Conservation (phyloP, 2,329 filamentous ascomycete genomes). For the Penicillium sp. region DNA sequence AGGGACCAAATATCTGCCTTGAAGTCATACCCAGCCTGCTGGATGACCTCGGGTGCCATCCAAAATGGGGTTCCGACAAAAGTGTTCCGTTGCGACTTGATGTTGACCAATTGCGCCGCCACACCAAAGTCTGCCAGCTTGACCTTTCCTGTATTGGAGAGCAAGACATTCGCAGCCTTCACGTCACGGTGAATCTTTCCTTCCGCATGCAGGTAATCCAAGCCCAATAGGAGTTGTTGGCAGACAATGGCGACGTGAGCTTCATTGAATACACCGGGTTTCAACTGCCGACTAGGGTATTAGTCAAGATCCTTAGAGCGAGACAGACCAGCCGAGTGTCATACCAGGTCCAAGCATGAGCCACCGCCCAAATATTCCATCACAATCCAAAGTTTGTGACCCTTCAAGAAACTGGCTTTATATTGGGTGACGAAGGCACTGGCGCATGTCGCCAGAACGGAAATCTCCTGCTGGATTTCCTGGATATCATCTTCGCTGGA, state of each 20-base stretch:
- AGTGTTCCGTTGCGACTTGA: slow-evolving; percentile 94
- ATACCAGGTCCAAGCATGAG: slow-evolving; percentile 86
- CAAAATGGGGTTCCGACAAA: slow-evolving; percentile 97
- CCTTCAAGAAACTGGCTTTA: slow-evolving; percentile 90
- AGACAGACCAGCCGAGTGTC: slow-evolving; percentile 15
- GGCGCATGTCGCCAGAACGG: slow-evolving; percentile 87
- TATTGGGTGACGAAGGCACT: slow-evolving; percentile 94
- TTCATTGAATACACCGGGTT: slow-evolving; percentile 84
- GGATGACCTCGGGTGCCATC: slow-evolving; percentile 94
- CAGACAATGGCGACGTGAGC: slow-evolving; percentile 90
- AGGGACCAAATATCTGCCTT: slow-evolving; percentile 93
- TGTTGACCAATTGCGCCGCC: slow-evolving; percentile 90
- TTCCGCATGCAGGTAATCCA: slow-evolving; percentile 88
- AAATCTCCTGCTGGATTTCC: slow-evolving; percentile 96
- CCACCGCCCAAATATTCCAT: slow-evolving; percentile 97
- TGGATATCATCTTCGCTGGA: slow-evolving; percentile 97
- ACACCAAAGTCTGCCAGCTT: slow-evolving; percentile 97
- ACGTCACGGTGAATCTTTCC: slow-evolving; percentile 97
- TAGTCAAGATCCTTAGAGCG: neutral
- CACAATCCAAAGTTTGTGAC: slow-evolving; percentile 97
- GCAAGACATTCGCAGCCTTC: slow-evolving; percentile 91
- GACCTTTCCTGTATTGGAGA: slow-evolving; percentile 84
- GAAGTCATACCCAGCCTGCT: slow-evolving; percentile 77
- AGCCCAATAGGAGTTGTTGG: slow-evolving; percentile 78
- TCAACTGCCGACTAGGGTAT: slow-evolving; percentile 54